Percentiles rank a stretch among this genome's conserved stretches.
Evolutionary conservation across 192 early-diverging fungal genomes (phyloP).

Genomic region (Backusella sp.): DNA sequence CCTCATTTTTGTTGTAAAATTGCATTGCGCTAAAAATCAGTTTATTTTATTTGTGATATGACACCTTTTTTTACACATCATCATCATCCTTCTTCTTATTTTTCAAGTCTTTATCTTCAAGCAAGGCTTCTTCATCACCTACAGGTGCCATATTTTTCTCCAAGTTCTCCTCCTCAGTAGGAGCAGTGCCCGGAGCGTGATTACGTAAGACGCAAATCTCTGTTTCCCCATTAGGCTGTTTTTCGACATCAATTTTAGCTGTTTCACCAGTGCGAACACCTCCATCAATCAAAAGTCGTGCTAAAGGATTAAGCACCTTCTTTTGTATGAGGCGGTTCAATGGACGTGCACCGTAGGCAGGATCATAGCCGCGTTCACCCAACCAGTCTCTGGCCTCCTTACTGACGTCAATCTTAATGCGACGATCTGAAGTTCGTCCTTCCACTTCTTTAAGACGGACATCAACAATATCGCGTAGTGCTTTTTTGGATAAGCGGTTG

Average conservation of each 20-base stretch:
- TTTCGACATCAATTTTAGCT: constrained; percentile 41
- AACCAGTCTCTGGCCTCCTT: constrained; percentile 61
- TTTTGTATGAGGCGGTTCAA: constrained; percentile 70
- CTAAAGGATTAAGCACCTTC: constrained; percentile 53
- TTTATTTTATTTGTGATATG: not conserved
- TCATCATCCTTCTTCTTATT: constrained; percentile 14
- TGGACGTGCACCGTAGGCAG: constrained; percentile 67
- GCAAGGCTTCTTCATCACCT: constrained; percentile 25
- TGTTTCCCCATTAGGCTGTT: constrained; percentile 14
- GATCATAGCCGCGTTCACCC: constrained; percentile 64
- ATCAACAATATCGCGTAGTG: constrained; percentile 74
- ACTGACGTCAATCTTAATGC: constrained; percentile 54
- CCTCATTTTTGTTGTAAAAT: not conserved
- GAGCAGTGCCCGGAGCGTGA: constrained; percentile 10
- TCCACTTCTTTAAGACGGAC: constrained; percentile 72
- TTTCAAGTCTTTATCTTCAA: constrained; percentile 13
- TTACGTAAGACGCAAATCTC: constrained; percentile 30
- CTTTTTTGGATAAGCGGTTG: constrained; percentile 64
- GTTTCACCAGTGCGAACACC: constrained; percentile 55
- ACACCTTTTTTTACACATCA: not conserved
- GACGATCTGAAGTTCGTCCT: constrained; percentile 49
- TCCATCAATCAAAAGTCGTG: constrained; percentile 65
- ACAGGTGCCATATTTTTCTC: constrained; percentile 19
- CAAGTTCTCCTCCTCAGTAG: constrained; percentile 12
- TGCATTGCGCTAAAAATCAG: not conserved